Evolutionary conservation across 148 eudicot genomes (phyloP), one percentile per base, ranked within the genome.

Genomic region (Hydrangea macrophylla): DNA sequence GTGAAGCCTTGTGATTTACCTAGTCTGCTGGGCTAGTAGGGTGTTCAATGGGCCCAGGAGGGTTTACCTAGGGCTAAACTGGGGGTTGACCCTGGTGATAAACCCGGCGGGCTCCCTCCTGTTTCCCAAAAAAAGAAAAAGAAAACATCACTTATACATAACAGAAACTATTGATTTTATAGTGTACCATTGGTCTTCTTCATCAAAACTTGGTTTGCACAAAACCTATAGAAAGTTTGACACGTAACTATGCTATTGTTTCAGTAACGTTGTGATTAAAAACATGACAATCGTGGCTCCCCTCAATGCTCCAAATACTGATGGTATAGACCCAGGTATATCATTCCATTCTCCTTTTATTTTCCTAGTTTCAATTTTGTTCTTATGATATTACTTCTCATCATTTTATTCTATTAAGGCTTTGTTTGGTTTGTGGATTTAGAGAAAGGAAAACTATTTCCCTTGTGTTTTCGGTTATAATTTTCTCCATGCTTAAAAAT

Each of bases 271-370:
- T 73, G 86, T 94, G 72, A 80, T 94, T 54, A 89, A 74, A 81
- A 76, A 91, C 61, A 84, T 94, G 99, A 91, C 91, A 42, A 86
- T 94, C 71, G 69, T 94, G 88, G 99, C 99, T 67, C 97, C 99
- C 39, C 75, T 94, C 32, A 84, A 84, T 40, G 97, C 99, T 75
- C 98, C 99, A 48, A 94, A 94, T 72, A 94, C 99, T 8, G 99
- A 94, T 80, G 99, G 99, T 20, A 79, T 94, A 67, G 99, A 94
- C 81, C 91, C 99, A 82, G 99, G 97, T 89, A 82, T 32, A 40
- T 33, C 11, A 4, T 40, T 58, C 11, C 15, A 55, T 12, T 55
- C 18, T 40, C 31, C 2, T 53, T 33, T 3, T 61, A 5, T 26
- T 39, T 17, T 33, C 31, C 28, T 61, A 5, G 33, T 39, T 17